These are phyloP conservation scores for Dendrocalamus latiflorus DNA, from an alignment of 202 grass and related monocot genomes.

Conservation along the genomic window DNA sequence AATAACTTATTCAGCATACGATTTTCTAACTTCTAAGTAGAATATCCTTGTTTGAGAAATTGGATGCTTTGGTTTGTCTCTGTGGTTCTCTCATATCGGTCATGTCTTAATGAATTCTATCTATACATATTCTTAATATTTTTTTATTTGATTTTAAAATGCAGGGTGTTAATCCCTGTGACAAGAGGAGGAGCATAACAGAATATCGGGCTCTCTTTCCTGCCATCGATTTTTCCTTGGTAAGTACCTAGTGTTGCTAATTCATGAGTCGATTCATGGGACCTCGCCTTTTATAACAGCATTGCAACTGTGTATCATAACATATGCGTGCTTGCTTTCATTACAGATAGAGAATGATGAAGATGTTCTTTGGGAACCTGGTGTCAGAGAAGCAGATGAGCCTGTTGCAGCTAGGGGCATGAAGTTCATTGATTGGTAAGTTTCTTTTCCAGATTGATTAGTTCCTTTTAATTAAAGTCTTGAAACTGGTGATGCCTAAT, in stretches of 20 bases:
- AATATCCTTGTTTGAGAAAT: neutral
- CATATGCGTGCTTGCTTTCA: neutral
- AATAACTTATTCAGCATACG: neutral
- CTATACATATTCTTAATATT: neutral
- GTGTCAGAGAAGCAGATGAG: constrained; percentile 68
- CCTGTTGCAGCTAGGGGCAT: constrained; percentile 57
- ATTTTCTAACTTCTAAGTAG: neutral
- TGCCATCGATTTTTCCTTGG: constrained; percentile 90
- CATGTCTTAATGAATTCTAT: neutral
- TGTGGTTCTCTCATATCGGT: neutral
- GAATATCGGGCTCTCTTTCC: constrained; percentile 72
- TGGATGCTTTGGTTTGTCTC: neutral
- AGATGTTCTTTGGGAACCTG: constrained; percentile 74
- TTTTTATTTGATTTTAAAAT: constrained; percentile 15
- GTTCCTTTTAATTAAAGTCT: neutral
- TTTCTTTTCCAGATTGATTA: neutral
- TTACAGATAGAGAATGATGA: constrained; percentile 81
- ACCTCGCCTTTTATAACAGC: neutral
- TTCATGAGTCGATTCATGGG: no score
- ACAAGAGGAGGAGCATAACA: constrained; percentile 83
- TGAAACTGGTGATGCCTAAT: no score
- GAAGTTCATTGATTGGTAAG: constrained; percentile 74
- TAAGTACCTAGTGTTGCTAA: constrained; percentile 28
- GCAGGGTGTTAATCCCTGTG: constrained; percentile 82
- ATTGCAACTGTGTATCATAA: neutral